Evolutionary conservation across 495 filamentous ascomycete genomes (phyloP).

Genomic region (Neurospora tetraspora): DNA sequence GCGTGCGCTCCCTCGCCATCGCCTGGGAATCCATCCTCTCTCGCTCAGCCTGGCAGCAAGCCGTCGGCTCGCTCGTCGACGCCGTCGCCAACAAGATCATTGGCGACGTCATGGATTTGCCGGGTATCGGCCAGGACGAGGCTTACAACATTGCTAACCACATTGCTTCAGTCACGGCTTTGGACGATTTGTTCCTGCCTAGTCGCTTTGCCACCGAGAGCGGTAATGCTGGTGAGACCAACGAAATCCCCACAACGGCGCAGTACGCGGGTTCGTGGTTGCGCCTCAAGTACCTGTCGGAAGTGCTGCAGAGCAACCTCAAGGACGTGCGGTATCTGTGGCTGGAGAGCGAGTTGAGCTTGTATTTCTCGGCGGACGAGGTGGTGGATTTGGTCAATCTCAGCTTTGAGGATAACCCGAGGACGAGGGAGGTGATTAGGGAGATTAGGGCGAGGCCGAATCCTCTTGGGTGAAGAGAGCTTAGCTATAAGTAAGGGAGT

Average conservation of each 20-base stretch:
- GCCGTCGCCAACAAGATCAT: conserved; percentile 73
- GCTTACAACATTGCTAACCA: conserved; percentile 66
- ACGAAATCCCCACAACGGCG: conserved; percentile 54
- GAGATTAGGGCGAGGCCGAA: conserved; percentile 56
- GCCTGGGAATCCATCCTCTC: conserved; percentile 76
- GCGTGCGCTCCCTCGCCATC: conserved; percentile 56
- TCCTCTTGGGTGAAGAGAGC: conserved; percentile 11
- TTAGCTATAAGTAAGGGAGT: not conserved
- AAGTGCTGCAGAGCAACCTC: conserved; percentile 83
- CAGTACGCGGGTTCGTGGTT: conserved; percentile 80
- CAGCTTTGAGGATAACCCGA: conserved; percentile 80
- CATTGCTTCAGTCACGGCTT: conserved; percentile 54
- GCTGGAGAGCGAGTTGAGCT: conserved; percentile 71
- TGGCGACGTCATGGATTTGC: conserved; percentile 74
- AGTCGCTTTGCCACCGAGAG: conserved; percentile 17
- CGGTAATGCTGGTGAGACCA: conserved; percentile 9
- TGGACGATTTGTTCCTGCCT: conserved; percentile 70
- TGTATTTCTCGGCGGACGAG: conserved; percentile 77
- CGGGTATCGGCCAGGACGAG: conserved; percentile 79
- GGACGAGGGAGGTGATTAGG: conserved; percentile 63
- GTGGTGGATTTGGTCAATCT: conserved; percentile 79
- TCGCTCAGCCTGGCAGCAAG: conserved; percentile 72
- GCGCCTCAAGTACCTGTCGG: conserved; percentile 76
- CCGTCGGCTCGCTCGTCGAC: conserved; percentile 73
- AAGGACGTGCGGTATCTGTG: conserved; percentile 84